Evolutionary conservation across 306 rosid genomes (phyloP), one percentile per base, ranked within the genome.

Genomic region (Nissolia schottii): DNA sequence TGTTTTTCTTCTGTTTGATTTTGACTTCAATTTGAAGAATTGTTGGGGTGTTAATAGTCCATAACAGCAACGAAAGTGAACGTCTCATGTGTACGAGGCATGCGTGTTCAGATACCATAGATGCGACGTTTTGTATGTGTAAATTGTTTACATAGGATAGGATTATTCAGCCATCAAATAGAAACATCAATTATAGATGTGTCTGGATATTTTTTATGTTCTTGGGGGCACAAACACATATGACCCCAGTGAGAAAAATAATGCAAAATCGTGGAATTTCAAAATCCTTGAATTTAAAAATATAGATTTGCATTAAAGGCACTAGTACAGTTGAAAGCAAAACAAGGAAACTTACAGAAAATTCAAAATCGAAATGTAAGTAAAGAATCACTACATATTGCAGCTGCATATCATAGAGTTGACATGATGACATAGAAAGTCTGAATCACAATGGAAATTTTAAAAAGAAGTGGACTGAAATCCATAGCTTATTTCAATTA

Each of bases 401-500:
- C 38, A 1, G 14, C 11, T 41, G 31, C 76, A 57, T 16, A 28
- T 3, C 23, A 40, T 28, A 11, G 31, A 18, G 20, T 12, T 18
- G 20, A 14, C n/a, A 64, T 64, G 48, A 13, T 24, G 31, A 11
- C 40, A 25, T 16, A 28, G 24, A 31, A 46, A 35, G 13, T 49
- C 14, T 0, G 4, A 23, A 50, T 63, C 53, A 48, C 14, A 3
- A 15, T 0, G 16, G 22, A 34, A 37, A n/a, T 37, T 43, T 18
- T 37, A 2, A 67, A 31, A 27, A 43, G 29, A 43, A 43, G n/a
- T 28, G 51, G 43, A 23, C 34, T 9, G 61, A 81, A 81, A 64
- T 40, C 5, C 79, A 71, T 2, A 56, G 20, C 53, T 46, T 29
- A 37, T 3, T 63, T 37, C 43, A 70, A 51, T 37, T 32, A 34